Evolutionary conservation across 208 protist genomes (phyloP).

Genomic region (Leishmania turanica): DNA sequence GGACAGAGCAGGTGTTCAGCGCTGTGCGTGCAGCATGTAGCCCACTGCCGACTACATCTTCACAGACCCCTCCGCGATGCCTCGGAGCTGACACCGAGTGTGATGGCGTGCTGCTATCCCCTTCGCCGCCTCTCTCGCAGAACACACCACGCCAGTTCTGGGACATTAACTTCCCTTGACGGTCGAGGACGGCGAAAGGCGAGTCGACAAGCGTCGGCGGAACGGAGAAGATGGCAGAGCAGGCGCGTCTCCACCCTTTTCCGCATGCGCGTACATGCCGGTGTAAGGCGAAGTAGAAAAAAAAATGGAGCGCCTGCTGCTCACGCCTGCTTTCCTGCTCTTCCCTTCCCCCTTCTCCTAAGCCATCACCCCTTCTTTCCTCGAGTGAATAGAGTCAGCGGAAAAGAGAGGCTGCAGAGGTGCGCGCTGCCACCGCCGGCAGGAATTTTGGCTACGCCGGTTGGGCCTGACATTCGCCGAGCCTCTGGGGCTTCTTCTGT

Average conservation of each 20-base stretch:
- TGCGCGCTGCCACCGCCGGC: background rate
- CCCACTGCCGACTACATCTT: background rate
- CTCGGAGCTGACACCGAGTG: background rate
- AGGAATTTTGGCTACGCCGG: background rate
- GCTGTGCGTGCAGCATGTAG: conserved; percentile 21
- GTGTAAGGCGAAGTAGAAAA: background rate
- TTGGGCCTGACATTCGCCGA: background rate
- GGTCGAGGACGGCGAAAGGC: background rate
- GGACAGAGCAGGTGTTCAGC: conserved; percentile 11
- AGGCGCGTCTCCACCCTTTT: too few relatives aligned
- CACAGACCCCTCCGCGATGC: background rate
- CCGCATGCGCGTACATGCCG: too few relatives aligned
- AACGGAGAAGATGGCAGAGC: background rate
- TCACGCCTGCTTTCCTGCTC: background rate
- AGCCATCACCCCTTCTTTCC: background rate
- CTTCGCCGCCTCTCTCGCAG: conserved; percentile 9
- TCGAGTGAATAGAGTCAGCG: background rate
- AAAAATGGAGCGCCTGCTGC: background rate
- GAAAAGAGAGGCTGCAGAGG: background rate
- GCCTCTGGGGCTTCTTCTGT: background rate
- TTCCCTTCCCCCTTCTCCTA: background rate
- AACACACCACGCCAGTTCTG: conserved; percentile 71
- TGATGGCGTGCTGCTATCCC: background rate
- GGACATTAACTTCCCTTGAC: conserved; percentile 63
- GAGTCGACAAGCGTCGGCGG: background rate